These are phyloP conservation scores for Chamaenerion angustifolium DNA, from an alignment of 345 rosid species.

Conservation along the genomic window DNA sequence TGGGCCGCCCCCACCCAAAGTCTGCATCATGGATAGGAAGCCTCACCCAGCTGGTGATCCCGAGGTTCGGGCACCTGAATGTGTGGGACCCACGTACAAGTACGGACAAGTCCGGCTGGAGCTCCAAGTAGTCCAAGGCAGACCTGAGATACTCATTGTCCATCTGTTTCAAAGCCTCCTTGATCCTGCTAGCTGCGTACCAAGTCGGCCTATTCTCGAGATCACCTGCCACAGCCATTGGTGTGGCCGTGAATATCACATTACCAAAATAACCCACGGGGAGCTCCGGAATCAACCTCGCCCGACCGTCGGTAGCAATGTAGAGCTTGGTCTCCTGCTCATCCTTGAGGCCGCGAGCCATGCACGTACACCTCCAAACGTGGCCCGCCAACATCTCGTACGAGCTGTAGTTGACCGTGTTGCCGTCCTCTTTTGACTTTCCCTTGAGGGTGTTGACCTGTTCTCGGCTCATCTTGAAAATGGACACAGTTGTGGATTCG, in stretches of 20 bases:
- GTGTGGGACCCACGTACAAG: constrained; percentile 33
- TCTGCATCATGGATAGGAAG: constrained; percentile 29
- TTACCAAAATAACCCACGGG: constrained; percentile 93
- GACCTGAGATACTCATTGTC: constrained; percentile 76
- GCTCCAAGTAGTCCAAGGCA: constrained; percentile 83
- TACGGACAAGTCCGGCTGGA: constrained; percentile 31
- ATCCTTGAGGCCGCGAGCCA: constrained; percentile 55
- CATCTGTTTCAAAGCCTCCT: constrained; percentile 69
- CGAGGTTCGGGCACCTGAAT: constrained; percentile 41
- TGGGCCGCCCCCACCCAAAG: constrained; percentile 68
- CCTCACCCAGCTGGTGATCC: constrained; percentile 30
- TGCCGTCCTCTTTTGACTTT: constrained; percentile 54
- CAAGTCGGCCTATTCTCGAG: constrained; percentile 65
- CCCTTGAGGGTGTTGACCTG: constrained; percentile 60
- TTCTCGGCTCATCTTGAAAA: constrained; percentile 53
- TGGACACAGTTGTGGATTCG: constrained; percentile 17
- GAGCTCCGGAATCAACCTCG: constrained; percentile 58
- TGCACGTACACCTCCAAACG: constrained; percentile 71
- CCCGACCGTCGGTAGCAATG: constrained; percentile 84
- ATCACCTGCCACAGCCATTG: constrained; percentile 57
- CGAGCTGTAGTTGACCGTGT: constrained; percentile 43
- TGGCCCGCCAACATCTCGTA: constrained; percentile 92
- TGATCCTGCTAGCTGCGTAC: constrained; percentile 68
- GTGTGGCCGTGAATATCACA: constrained; percentile 84
- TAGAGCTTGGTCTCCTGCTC: constrained; percentile 71